phyloP scores from a whole-genome alignment of 2,329 filamentous ascomycete genomes.

The Gnomoniopsis sp. region DNA sequence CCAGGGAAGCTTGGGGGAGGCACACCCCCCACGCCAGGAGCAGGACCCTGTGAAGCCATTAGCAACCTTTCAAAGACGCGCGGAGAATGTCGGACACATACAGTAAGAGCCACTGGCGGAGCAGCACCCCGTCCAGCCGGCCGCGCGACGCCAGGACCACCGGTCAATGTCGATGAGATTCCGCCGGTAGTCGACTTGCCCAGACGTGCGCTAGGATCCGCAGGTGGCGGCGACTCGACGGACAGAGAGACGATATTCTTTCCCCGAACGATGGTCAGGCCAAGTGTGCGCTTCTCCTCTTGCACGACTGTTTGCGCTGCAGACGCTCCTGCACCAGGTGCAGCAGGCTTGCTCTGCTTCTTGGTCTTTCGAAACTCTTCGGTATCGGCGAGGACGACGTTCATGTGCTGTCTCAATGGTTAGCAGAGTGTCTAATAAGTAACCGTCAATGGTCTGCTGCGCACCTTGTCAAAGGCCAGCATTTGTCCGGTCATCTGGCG shows the following conservation, averaged over 20 bases:
- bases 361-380: constrained; percentile 95
- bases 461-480: constrained; percentile 96
- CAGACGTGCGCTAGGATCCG: constrained; percentile 85
- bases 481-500: constrained; percentile 97
- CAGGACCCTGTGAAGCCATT: constrained; percentile 58
- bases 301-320: constrained; percentile 71
- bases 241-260: constrained; percentile 93
- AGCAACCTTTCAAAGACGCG: constrained; percentile 14
- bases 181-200: constrained; percentile 72
- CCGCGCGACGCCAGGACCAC: constrained; percentile 85
- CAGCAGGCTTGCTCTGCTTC: constrained; percentile 70
- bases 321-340: constrained; percentile 60
- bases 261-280: constrained; percentile 89
- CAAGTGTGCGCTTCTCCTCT: constrained; percentile 97
- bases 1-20: constrained; percentile 58
- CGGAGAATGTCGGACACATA: constrained; percentile 33
- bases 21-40: constrained; percentile 74
- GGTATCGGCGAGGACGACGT: constrained; percentile 95
- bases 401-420: constrained; percentile 75
- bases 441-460: not conserved
- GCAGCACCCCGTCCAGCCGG: constrained; percentile 79
- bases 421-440: constrained; percentile 4
- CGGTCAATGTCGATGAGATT: constrained; percentile 66
- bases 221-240: constrained; percentile 91
- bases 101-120: constrained; percentile 75